Percentiles rank a stretch among this genome's conserved stretches.
Evolutionary conservation across 2,329 filamentous ascomycete genomes (phyloP).

Genomic region (Tolypocladium pustulatum): DNA sequence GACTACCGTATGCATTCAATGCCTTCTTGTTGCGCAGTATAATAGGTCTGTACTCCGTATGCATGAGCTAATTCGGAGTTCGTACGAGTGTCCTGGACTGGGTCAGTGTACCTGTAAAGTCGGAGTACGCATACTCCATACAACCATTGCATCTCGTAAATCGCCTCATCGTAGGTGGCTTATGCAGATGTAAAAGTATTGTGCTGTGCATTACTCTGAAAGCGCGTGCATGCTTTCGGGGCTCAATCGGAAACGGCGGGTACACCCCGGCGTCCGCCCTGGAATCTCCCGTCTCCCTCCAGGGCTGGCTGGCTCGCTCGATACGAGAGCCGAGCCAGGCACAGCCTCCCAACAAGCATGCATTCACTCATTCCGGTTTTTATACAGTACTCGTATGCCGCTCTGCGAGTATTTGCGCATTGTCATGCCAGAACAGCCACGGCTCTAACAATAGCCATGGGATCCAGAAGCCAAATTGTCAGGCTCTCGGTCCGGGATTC

Average conservation of each 20-base stretch:
- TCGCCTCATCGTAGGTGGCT: too few relatives aligned
- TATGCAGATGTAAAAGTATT: background rate
- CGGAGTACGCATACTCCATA: too few relatives aligned
- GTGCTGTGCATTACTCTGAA: background rate
- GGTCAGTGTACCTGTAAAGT: too few relatives aligned
- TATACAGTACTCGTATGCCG: background rate
- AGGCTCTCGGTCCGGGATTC: background rate
- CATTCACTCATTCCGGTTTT: background rate
- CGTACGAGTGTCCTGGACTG: too few relatives aligned
- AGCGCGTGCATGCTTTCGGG: background rate
- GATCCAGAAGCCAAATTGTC: background rate
- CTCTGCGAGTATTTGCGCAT: background rate
- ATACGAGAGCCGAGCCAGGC: background rate
- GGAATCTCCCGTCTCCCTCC: background rate
- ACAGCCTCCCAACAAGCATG: background rate
- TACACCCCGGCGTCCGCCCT: background rate
- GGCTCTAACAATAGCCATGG: background rate
- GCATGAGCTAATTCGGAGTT: too few relatives aligned
- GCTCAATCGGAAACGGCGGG: background rate
- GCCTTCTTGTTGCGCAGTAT: too few relatives aligned
- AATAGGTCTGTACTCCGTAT: too few relatives aligned
- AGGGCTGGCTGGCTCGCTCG: background rate
- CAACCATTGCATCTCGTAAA: too few relatives aligned
- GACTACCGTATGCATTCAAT: too few relatives aligned
- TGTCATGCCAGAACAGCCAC: background rate